Evolutionary conservation across 2,329 filamentous ascomycete species (phyloP), one percentile per base, ranked within the genome.

Genomic region (Calonectria pseudoreteaudii): DNA sequence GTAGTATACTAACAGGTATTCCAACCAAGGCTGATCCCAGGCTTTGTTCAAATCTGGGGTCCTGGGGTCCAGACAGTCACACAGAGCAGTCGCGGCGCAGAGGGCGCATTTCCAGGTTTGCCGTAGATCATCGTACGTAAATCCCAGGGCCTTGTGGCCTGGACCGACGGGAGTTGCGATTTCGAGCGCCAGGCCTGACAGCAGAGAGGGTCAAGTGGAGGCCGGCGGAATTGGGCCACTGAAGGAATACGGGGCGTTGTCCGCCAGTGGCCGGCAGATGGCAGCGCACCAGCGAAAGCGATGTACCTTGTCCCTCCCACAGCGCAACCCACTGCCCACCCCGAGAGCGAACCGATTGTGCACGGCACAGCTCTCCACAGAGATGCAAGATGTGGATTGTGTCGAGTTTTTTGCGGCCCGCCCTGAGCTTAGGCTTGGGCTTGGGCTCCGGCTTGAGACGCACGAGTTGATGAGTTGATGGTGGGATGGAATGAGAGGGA

Each of bases 401-500:
- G 41, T 34, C 50, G 67, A 34, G 50, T 50, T 60, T 30, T 31
- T 53, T 30, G 31, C 34, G 56, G 44, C 23, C 56, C 56, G 67
- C 67, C 41, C 44, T 64, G 67, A 13, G 26, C 67, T 34, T 41
- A 7, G 38, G 38, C 38, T 41, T 38, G 38, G 38, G n/a, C n/a
- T 47, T 47, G 52, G 38, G 11, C 56, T 62, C 38, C 23, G 23
- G 23, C 56, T 62, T 20, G 56, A 34, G 36, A 26, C 36, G 56
- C 56, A 30, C 34, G 16, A 62, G 34, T 36, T 62, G 23, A 11
- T 16, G 56, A 62, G 34, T 18, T 34, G 52, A 34, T 56, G 66
- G 38, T 65, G 58, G 58, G 60, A 28, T 60, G 56, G 67, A 28
- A 60, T 60, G 67, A 23, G 67, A 64, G 67, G 67, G 67, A 70